Evolutionary conservation across 331 rosid species (phyloP).

Genomic region (Rhamnella rubrinervis): DNA sequence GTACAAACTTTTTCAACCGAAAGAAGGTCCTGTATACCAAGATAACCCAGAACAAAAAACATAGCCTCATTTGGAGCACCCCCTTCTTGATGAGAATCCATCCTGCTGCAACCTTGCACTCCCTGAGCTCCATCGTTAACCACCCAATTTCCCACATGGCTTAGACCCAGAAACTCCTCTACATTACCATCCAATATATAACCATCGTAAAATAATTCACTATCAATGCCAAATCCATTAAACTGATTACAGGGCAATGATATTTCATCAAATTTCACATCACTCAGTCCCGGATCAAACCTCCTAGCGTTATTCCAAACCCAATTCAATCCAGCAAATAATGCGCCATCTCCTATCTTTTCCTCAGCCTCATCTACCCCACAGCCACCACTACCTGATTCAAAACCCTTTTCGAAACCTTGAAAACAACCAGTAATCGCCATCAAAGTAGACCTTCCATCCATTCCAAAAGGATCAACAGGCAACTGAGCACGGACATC

Average conservation of each 20-base stretch:
- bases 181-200: slow-evolving; percentile 20
- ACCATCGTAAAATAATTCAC: slow-evolving; percentile 17
- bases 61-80: slow-evolving; percentile 61
- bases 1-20: slow-evolving; percentile 56
- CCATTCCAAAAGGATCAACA: slow-evolving; percentile 68
- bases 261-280: slow-evolving; percentile 22
- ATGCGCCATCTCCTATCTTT: slow-evolving; percentile 29
- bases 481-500: slow-evolving; percentile 58
- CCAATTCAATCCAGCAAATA: slow-evolving; percentile 46
- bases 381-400: slow-evolving; percentile 31
- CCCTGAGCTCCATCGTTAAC: slow-evolving; percentile 26
- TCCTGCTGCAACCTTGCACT: slow-evolving; percentile 13
- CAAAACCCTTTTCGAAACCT: slow-evolving; percentile 37
- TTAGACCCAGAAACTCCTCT: not conserved
- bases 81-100: slow-evolving; percentile 21
- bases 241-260: slow-evolving; percentile 30
- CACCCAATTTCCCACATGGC: slow-evolving; percentile 11
- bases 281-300: slow-evolving; percentile 22
- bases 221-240: slow-evolving; percentile 32
- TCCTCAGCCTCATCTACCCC: slow-evolving; percentile 32
- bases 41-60: slow-evolving; percentile 48
- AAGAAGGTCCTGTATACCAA: slow-evolving; percentile 67
- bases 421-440: slow-evolving; percentile 50
- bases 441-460: slow-evolving; percentile 41
- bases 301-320: slow-evolving; percentile 41